These are phyloP conservation scores for Chytriomyces hyalinus DNA, from an alignment of 192 early-diverging fungal genomes.

Conservation along the genomic window DNA sequence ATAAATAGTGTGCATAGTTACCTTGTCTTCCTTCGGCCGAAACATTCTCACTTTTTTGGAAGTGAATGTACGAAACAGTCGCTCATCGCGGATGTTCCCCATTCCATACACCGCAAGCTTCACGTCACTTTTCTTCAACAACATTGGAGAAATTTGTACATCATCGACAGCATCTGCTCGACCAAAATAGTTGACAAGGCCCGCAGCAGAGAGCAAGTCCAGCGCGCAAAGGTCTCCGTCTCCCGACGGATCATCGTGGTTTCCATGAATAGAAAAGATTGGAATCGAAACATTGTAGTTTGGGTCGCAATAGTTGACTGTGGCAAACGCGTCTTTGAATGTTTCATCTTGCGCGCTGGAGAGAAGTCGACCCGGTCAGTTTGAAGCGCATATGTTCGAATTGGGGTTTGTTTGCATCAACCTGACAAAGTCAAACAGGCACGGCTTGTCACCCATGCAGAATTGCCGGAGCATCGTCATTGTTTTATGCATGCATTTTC, in stretches of 20 bases:
- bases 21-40: conserved; percentile 64
- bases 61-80: conserved; percentile 79
- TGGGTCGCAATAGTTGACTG: conserved; percentile 85
- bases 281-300: conserved; percentile 86
- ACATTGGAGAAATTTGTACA: conserved; percentile 77
- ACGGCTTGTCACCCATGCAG: conserved; percentile 62
- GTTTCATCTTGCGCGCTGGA: conserved; percentile 19
- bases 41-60: conserved; percentile 74
- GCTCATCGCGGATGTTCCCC: conserved; percentile 90
- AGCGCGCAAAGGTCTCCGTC: conserved; percentile 83
- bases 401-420: conserved; percentile 53
- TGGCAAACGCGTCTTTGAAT: conserved; percentile 47
- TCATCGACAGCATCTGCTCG: conserved; percentile 72
- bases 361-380: not conserved
- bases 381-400: conserved; percentile 61
- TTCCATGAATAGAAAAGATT: conserved; percentile 95
- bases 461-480: conserved; percentile 70
- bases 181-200: conserved; percentile 95
- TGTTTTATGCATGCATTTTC: conserved; percentile 72
- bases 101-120: conserved; percentile 86
- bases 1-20: not conserved
- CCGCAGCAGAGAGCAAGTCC: conserved; percentile 77
- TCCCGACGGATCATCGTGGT: conserved; percentile 89
- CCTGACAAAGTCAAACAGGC: conserved; percentile 75
- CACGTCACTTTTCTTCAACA: conserved; percentile 77